Percentiles rank a stretch among this genome's conserved stretches.
Evolutionary conservation across 257 asterid species (phyloP).

Genomic region (Solanum appendiculatum): DNA sequence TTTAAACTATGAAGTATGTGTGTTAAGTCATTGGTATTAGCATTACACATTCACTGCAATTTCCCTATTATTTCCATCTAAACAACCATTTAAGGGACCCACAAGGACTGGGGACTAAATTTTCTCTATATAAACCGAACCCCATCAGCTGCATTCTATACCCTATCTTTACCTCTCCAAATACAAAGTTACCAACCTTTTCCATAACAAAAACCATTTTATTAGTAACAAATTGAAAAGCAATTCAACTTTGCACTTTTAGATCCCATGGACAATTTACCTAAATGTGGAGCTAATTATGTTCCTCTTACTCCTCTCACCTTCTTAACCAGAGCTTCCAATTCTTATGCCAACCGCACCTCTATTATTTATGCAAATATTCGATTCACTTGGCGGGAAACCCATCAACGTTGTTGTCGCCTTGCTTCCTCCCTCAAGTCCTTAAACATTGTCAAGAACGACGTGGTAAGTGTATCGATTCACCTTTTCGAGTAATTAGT

Average conservation of each 20-base stretch:
- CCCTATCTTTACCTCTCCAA: background rate
- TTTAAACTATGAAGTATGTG: background rate
- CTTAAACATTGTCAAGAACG: slow-evolving; percentile 37
- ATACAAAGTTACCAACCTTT: background rate
- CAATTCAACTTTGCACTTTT: background rate
- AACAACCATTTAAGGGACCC: background rate
- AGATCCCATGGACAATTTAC: slow-evolving; percentile 35
- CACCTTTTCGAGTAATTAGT: background rate
- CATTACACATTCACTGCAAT: background rate
- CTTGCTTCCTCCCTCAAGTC: slow-evolving; percentile 63
- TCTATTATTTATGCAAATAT: slow-evolving; percentile 44
- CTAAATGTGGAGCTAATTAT: slow-evolving; percentile 65
- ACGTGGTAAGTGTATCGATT: slow-evolving; percentile 41
- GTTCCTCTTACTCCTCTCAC: slow-evolving; percentile 61
- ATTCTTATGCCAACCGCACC: slow-evolving; percentile 37
- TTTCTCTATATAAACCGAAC: background rate
- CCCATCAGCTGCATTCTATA: background rate
- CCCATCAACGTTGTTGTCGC: slow-evolving; percentile 60
- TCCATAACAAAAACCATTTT: background rate
- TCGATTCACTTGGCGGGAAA: slow-evolving; percentile 63
- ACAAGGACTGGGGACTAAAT: background rate
- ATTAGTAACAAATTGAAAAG: background rate
- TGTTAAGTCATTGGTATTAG: background rate
- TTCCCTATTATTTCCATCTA: background rate
- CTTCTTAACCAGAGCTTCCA: slow-evolving; percentile 59